Conservation (phyloP, 441 rosid genomes). For the Arabidopsis hybrid region DNA sequence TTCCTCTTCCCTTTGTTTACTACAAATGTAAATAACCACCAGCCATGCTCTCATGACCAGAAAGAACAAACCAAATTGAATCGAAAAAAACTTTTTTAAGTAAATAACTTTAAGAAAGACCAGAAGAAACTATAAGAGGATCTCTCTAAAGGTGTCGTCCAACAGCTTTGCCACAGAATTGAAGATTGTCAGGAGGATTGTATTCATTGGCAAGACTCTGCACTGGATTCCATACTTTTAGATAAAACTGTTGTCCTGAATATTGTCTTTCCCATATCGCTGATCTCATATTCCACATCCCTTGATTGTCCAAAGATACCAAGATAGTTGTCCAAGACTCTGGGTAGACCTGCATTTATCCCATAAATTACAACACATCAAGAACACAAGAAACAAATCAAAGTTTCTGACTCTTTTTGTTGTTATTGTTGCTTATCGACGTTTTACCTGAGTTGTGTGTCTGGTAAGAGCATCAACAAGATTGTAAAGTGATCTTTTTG, state of each 20-base stretch:
- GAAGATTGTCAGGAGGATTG: conserved; percentile 70
- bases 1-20: conserved; percentile 20
- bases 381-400: not conserved
- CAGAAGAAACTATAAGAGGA: not conserved
- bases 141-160: conserved; percentile 56
- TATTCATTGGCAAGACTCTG: conserved; percentile 79
- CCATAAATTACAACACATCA: not conserved
- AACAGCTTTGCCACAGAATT: conserved; percentile 82
- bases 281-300: conserved; percentile 95
- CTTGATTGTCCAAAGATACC: conserved; percentile 89
- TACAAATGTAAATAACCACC: not conserved
- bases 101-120: conserved; percentile 8
- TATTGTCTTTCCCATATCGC: conserved; percentile 85
- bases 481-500: conserved; percentile 69
- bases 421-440: too few species aligned
- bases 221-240: conserved; percentile 69
- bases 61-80: conserved; percentile 27
- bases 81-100: not conserved
- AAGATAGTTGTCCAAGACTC: conserved; percentile 80
- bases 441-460: conserved; percentile 83
- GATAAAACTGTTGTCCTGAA: conserved; percentile 85
- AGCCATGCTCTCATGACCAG: conserved; percentile 38
- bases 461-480: conserved; percentile 76
- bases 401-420: not conserved
- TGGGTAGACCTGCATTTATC: conserved; percentile 74